Percentiles rank a stretch among this genome's conserved stretches.
Evolutionary conservation across 2,329 filamentous ascomycete genomes (phyloP).

Genomic region (Purpureocillium lavendulum): DNA sequence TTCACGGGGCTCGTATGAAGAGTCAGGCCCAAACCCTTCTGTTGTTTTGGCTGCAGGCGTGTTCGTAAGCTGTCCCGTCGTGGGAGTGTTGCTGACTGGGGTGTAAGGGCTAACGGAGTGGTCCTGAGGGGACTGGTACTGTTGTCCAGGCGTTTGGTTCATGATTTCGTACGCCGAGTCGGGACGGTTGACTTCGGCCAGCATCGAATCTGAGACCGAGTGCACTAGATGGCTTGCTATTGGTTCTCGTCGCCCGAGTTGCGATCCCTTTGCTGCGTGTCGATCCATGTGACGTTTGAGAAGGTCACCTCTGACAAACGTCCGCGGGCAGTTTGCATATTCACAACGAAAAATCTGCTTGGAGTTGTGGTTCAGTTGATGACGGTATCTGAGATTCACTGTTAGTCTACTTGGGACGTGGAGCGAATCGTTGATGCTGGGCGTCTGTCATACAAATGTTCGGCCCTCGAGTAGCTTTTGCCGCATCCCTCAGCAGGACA

Average conservation of each 20-base stretch:
- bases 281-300: slow-evolving; percentile 78
- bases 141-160: slow-evolving; percentile 27
- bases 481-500: slow-evolving; percentile 83
- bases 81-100: slow-evolving; percentile 35
- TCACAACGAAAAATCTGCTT: slow-evolving; percentile 94
- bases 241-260: slow-evolving; percentile 64
- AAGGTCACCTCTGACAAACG: slow-evolving; percentile 89
- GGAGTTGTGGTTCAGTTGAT: slow-evolving; percentile 91
- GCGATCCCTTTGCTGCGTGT: slow-evolving; percentile 71
- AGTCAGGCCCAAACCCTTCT: slow-evolving; percentile 4
- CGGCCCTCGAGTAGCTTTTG: slow-evolving; percentile 92
- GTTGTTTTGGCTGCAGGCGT: slow-evolving; percentile 1
- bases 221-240: slow-evolving; percentile 25
- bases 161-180: slow-evolving; percentile 15
- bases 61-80: slow-evolving; percentile 18
- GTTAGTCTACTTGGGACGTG: too few species aligned
- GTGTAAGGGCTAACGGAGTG: slow-evolving; percentile 35
- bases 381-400: slow-evolving; percentile 53
- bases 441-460: slow-evolving; percentile 64
- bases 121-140: slow-evolving; percentile 39
- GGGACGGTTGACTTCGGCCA: not conserved
- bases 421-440: slow-evolving; percentile 18
- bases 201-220: slow-evolving; percentile 18
- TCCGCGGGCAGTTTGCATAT: slow-evolving; percentile 80
- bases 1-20: slow-evolving; percentile 9